Conservation (phyloP, 1,139 yeast genomes). For the Kluyveromyces sp. region DNA sequence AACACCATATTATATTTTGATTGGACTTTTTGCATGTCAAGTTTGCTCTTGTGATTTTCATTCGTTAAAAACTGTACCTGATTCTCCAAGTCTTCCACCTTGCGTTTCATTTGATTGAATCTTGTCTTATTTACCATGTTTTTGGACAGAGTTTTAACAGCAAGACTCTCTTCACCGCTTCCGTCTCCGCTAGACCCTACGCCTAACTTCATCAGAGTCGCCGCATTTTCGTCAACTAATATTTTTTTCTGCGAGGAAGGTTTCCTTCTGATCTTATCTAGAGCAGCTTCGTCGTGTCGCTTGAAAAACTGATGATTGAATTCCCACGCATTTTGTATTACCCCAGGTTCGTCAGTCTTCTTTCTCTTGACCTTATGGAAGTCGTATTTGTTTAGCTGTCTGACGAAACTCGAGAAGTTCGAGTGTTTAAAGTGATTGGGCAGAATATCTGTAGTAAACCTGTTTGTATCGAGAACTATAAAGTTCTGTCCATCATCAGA, state of each 20-base stretch:
- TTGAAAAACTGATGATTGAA: conserved; percentile 86
- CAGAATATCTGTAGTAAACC: conserved; percentile 72
- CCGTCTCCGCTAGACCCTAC: background rate
- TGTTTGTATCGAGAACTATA: conserved; percentile 82
- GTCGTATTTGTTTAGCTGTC: conserved; percentile 96
- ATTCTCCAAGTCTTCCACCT: conserved; percentile 36
- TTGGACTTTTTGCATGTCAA: conserved; percentile 42
- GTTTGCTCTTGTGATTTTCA: conserved; percentile 37
- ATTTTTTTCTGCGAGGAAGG: conserved; percentile 51
- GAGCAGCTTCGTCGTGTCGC: conserved; percentile 38
- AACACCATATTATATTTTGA: conserved; percentile 59
- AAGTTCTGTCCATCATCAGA: conserved; percentile 75
- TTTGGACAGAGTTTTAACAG: conserved; percentile 16
- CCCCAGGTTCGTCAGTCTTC: conserved; percentile 47
- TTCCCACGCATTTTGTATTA: conserved; percentile 89
- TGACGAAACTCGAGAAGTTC: conserved; percentile 88
- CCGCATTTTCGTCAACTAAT: conserved; percentile 21
- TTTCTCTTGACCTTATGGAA: conserved; percentile 77
- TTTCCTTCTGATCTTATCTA: conserved; percentile 30
- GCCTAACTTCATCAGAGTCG: conserved; percentile 11
- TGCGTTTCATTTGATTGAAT: conserved; percentile 24
- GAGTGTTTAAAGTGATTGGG: conserved; percentile 93
- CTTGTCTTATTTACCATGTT: conserved; percentile 24
- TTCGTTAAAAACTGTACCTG: conserved; percentile 38
- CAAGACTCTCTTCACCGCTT: conserved; percentile 10